A percentile compares a stretch with the other conserved stretches of the same genome.
Evolutionary conservation across 371 early-diverging fungal species (phyloP).

Genomic region (Enterocytospora artemiae): DNA sequence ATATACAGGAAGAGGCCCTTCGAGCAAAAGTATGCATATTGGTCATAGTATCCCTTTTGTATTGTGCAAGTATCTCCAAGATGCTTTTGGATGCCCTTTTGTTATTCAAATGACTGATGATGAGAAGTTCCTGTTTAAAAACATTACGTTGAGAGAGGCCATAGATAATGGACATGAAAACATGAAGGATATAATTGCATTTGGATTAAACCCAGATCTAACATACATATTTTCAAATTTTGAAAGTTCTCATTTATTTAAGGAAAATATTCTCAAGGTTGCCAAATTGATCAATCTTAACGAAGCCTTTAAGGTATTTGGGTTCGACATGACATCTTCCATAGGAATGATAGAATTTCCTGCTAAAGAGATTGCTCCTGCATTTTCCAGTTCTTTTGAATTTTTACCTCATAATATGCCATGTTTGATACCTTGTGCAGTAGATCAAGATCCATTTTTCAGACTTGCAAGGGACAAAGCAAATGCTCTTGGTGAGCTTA

Average conservation of each 20-base stretch:
- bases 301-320: constrained; percentile 54
- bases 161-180: constrained; percentile 70
- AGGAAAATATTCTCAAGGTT: constrained; percentile 46
- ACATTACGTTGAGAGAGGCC: constrained; percentile 73
- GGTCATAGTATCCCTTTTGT: constrained; percentile 95
- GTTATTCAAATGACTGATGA: constrained; percentile 98
- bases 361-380: constrained; percentile 54
- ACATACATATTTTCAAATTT: constrained; percentile 94
- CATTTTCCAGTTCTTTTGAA: constrained; percentile 48
- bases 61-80: constrained; percentile 92
- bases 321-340: constrained; percentile 43
- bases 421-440: constrained; percentile 91
- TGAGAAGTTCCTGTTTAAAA: constrained; percentile 91
- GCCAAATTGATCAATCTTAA: constrained; percentile 51
- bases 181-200: constrained; percentile 88
- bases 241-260: constrained; percentile 70
- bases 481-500: constrained; percentile 77
- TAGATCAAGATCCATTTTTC: constrained; percentile 99
- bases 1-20: constrained; percentile 98
- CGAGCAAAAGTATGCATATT: constrained; percentile 84
- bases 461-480: constrained; percentile 93
- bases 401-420: constrained; percentile 66
- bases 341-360: constrained; percentile 56
- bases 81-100: constrained; percentile 81
- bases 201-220: constrained; percentile 89